Conservation (phyloP, 83 land plant species). For the Picea mariana region DNA sequence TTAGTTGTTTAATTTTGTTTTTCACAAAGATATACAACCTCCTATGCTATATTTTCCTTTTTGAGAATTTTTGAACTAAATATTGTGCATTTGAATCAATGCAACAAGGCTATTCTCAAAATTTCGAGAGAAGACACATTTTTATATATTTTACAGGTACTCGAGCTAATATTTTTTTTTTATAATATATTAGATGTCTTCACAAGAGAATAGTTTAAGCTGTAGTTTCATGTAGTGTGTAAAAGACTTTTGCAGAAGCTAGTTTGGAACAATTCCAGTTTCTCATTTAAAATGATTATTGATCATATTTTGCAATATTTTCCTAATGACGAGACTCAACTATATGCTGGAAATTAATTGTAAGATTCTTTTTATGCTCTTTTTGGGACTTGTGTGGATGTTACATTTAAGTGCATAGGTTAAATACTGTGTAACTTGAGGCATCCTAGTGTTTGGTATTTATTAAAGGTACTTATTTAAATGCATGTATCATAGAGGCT, state of each 20-base stretch:
- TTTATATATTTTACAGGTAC: constrained; percentile 24
- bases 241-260: neutral
- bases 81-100: neutral
- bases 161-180: neutral
- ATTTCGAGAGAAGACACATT: no score
- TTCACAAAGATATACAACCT: neutral
- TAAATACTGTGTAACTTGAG: neutral
- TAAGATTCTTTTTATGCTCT: no score
- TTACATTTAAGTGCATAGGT: neutral
- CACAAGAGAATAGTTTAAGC: neutral
- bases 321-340: no score
- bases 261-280: neutral
- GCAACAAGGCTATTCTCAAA: constrained; percentile 47
- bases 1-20: no score
- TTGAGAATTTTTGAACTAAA: neutral
- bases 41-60: neutral
- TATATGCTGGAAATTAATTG: no score
- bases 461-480: neutral
- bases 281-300: no score
- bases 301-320: no score
- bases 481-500: constrained; percentile 66
- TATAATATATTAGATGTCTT: neutral
- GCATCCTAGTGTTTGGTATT: neutral
- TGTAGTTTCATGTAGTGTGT: neutral
- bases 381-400: neutral